A percentile compares a stretch with the other conserved stretches of the same genome.
Evolutionary conservation across 2,329 filamentous ascomycete genomes (phyloP).

Genomic region (Diplocarpon mali): DNA sequence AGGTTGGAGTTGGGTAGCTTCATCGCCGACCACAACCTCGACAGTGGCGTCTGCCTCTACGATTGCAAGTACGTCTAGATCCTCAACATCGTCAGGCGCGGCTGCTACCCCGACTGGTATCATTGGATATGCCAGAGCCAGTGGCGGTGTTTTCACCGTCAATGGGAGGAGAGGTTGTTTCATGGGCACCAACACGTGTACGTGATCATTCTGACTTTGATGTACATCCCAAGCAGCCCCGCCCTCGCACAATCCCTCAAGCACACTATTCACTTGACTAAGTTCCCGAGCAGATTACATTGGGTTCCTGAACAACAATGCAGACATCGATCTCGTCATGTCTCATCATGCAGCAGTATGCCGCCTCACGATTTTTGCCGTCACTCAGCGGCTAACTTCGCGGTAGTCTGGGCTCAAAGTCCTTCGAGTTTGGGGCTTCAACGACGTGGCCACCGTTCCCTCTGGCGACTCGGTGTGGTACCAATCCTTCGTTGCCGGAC

Average conservation of each 20-base stretch:
- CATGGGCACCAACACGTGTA: slow-evolving; percentile 38
- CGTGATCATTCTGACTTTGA: background rate
- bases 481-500: slow-evolving; percentile 32
- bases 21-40: no score
- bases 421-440: slow-evolving; percentile 53
- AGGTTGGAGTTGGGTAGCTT: no score
- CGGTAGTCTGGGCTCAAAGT: slow-evolving; percentile 42
- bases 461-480: slow-evolving; percentile 33
- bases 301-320: slow-evolving; percentile 39
- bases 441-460: slow-evolving; percentile 37
- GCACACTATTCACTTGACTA: background rate
- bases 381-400: background rate
- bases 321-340: slow-evolving; percentile 42
- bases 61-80: slow-evolving; percentile 2
- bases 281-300: slow-evolving; percentile 36
- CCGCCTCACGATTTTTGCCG: background rate
- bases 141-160: slow-evolving; percentile 30
- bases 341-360: slow-evolving; percentile 32
- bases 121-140: slow-evolving; percentile 16
- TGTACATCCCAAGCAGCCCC: background rate
- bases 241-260: no score
- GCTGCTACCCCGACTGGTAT: slow-evolving; percentile 6
- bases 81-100: slow-evolving; percentile 2
- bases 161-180: slow-evolving; percentile 38
- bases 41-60: no score